Percentiles rank a stretch among this genome's conserved stretches.
Conservation (phyloP, 305 asterid species). For the Striga hermonthica region DNA sequence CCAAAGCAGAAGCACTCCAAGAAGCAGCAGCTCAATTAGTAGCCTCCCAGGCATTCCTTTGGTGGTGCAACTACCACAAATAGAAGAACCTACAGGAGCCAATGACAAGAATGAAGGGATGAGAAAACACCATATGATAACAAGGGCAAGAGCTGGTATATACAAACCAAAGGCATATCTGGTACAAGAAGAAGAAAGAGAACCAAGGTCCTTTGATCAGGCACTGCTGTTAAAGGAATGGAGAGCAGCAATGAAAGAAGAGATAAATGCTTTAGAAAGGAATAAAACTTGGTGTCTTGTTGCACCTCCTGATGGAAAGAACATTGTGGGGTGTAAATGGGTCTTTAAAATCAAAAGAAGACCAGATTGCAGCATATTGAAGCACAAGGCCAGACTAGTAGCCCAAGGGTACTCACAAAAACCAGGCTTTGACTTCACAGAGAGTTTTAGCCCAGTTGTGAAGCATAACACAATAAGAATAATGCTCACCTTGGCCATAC, state of each 20-base stretch:
- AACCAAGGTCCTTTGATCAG: not conserved
- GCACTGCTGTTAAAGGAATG: not conserved
- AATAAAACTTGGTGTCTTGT: not conserved
- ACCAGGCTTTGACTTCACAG: not conserved
- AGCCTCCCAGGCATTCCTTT: not conserved
- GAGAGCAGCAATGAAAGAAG: not conserved
- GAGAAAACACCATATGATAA: not conserved
- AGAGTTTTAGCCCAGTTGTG: not conserved
- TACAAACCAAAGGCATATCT: not conserved
- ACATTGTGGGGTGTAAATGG: not conserved
- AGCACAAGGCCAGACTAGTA: not conserved
- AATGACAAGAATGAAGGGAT: not conserved
- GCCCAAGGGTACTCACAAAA: not conserved
- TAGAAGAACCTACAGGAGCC: no score
- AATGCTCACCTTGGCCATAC: not conserved
- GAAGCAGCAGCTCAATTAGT: no score
- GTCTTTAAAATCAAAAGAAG: not conserved
- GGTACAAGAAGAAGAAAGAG: not conserved
- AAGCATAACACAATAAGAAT: not conserved
- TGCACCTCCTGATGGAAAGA: not conserved
- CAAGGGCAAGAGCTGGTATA: not conserved
- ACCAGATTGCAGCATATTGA: not conserved
- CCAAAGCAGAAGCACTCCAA: no score
- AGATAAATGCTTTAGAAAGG: not conserved
- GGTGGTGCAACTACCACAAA: not conserved